Conservation (phyloP, 2,329 filamentous ascomycete species). For the Plenodomus tracheiphilus region DNA sequence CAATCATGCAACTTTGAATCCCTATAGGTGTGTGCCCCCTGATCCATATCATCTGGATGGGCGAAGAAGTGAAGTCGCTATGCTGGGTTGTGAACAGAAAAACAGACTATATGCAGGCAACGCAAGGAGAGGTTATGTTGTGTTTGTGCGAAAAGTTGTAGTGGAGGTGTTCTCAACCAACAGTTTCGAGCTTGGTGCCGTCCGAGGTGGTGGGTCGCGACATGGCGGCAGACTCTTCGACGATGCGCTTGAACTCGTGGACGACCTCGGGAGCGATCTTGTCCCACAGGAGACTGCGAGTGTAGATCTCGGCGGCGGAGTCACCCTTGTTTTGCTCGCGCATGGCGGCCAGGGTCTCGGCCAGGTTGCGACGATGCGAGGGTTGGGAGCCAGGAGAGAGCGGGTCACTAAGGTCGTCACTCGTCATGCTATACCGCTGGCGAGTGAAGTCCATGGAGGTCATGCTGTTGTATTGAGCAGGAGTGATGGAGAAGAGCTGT, state of each 20-base stretch:
- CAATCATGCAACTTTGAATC: constrained; percentile 8
- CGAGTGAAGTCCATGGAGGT: constrained; percentile 73
- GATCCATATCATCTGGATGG: constrained; percentile 4
- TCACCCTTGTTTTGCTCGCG: constrained; percentile 69
- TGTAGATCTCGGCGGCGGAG: constrained; percentile 85
- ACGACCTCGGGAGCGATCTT: constrained; percentile 92
- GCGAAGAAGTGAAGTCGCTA: background rate
- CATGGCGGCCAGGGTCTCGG: constrained; percentile 79
- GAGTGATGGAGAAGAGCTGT: constrained; percentile 82
- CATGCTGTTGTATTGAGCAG: constrained; percentile 86
- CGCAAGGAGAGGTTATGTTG: constrained; percentile 22
- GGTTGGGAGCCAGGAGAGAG: constrained; percentile 44
- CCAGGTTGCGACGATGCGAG: constrained; percentile 72
- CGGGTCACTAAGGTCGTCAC: constrained; percentile 48
- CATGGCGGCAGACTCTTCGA: constrained; percentile 67
- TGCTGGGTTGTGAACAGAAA: background rate
- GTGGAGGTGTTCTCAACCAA: background rate
- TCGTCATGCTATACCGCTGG: constrained; percentile 51
- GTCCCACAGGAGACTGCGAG: constrained; percentile 89
- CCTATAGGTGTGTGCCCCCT: constrained; percentile 2
- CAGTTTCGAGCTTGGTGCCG: constrained; percentile 36
- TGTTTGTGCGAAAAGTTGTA: constrained; percentile 6
- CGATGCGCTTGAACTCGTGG: constrained; percentile 87
- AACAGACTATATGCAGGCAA: constrained; percentile 12
- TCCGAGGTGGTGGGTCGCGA: constrained; percentile 41